Percentiles rank a stretch among this genome's conserved stretches.
Conservation (phyloP, 352 stramenopile species). For the Pythium sukuiense region DNA sequence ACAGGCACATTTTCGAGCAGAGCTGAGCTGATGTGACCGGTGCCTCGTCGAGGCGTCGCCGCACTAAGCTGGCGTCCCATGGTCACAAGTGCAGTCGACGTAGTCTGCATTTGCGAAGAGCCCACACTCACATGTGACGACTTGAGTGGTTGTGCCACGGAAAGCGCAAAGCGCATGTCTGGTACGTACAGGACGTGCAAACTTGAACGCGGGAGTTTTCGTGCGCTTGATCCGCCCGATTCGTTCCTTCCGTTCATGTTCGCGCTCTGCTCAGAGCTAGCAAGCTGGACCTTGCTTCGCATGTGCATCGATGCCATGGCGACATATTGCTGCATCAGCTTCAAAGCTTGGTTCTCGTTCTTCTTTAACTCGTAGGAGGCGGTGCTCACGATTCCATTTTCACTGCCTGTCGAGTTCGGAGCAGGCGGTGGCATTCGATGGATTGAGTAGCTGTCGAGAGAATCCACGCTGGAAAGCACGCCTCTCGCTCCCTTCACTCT, state of each 20-base stretch:
- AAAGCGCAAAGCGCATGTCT: slow-evolving; percentile 42
- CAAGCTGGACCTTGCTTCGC: slow-evolving; percentile 86
- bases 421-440: slow-evolving; percentile 19
- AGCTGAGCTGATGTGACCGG: slow-evolving; percentile 23
- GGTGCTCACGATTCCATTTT: slow-evolving; percentile 16
- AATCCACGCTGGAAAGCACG: slow-evolving; percentile 65
- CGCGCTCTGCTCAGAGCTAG: slow-evolving; percentile 74
- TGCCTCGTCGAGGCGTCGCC: slow-evolving; percentile 17
- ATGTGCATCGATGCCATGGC: slow-evolving; percentile 88
- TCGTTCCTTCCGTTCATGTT: slow-evolving; percentile 40
- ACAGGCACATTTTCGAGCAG: slow-evolving; percentile 76
- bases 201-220: slow-evolving; percentile 28
- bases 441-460: slow-evolving; percentile 53
- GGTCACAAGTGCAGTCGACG: slow-evolving; percentile 30
- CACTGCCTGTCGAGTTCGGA: slow-evolving; percentile 3
- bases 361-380: slow-evolving; percentile 64
- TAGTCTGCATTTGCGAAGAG: slow-evolving; percentile 20
- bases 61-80: slow-evolving; percentile 23
- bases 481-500: slow-evolving; percentile 33
- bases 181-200: slow-evolving; percentile 36
- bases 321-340: slow-evolving; percentile 88
- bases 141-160: slow-evolving; percentile 29
- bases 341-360: slow-evolving; percentile 76
- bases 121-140: slow-evolving; percentile 18
- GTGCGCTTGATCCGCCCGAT: slow-evolving; percentile 8